Conservation (phyloP, 2,329 filamentous ascomycete species). For the Nigrospora osmanthi region DNA sequence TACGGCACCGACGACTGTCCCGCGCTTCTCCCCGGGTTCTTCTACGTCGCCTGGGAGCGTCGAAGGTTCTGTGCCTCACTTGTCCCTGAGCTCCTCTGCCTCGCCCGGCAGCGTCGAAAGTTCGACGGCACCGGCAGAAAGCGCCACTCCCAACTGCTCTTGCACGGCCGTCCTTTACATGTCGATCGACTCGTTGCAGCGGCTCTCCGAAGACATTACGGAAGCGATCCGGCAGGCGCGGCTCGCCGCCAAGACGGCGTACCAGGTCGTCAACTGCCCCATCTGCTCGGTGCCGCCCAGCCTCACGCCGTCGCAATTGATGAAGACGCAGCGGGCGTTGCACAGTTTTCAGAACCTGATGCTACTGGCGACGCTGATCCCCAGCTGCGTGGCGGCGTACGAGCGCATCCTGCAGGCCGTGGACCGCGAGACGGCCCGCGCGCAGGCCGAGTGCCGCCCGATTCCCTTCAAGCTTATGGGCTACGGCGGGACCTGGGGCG, state of each 20-base stretch:
- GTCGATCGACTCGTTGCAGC: constrained; percentile 40
- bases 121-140: not conserved
- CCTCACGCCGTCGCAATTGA: not conserved
- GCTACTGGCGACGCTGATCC: constrained; percentile 49
- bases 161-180: constrained; percentile 43
- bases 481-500: constrained; percentile 42
- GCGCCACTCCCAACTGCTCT: constrained; percentile 23
- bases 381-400: constrained; percentile 51
- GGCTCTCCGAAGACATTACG: constrained; percentile 34
- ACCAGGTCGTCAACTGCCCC: constrained; percentile 43
- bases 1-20: constrained; percentile 10
- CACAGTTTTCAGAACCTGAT: constrained; percentile 50
- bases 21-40: constrained; percentile 13
- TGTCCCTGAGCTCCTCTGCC: constrained; percentile 12
- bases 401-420: constrained; percentile 44
- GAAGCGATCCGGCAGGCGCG: constrained; percentile 40
- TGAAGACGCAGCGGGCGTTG: constrained; percentile 28
- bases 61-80: constrained; percentile 8
- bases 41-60: constrained; percentile 13
- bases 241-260: constrained; percentile 37
- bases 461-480: constrained; percentile 36
- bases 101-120: constrained; percentile 13
- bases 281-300: constrained; percentile 32
- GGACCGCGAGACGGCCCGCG: constrained; percentile 39
- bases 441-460: constrained; percentile 30